Evolutionary conservation across 108 stramenopile genomes (phyloP), one percentile per base, ranked within the genome.

Genomic region (Fragilariopsis cylindrus): DNA sequence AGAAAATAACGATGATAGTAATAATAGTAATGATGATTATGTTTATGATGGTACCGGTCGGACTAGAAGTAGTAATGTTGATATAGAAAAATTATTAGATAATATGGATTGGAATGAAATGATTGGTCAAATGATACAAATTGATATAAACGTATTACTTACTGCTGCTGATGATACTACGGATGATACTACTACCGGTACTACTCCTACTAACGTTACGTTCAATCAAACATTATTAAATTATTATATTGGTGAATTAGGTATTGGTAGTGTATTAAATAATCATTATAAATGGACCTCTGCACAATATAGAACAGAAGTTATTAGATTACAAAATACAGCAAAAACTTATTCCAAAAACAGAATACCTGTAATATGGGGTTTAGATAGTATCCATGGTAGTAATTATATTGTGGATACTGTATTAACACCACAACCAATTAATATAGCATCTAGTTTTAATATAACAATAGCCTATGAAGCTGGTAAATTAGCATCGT

Each of bases 331-430:
- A 3, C 85, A 89, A 67, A 43, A 78, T 13, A 78, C 83, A 7
- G 78, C 83, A 3, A 5, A 79, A 9, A 3, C 15, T 9, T 83
- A 83, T 30, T 30, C 30, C 30, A 30, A 30, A 30, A 50, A 64
- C n/a, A n/a, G n/a, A n/a, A 83, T 83, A 30, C 88, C 88, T n/a
- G 85, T 89, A 40, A 85, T 94, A 60, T 84, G 84, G 77, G 92
- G 90, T 4, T 50, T 94, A 7, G 91, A 96, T 70, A 85, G 81
- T n/a, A 84, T 96, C 0, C 95, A 96, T 73, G 95, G 95, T 11
- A 90, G 93, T 4, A 96, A 92, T 70, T 96, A 96, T 78, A 52
- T 94, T 19, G 47, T 73, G 48, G 89, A 84, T 42, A 81, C 92
- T 2, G 76, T 83, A 9, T 50, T 92, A 2, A 81, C 89, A 60